phyloP scores from a whole-genome alignment of 768 basidiomycete species.

The Lepiota subincarnata region DNA sequence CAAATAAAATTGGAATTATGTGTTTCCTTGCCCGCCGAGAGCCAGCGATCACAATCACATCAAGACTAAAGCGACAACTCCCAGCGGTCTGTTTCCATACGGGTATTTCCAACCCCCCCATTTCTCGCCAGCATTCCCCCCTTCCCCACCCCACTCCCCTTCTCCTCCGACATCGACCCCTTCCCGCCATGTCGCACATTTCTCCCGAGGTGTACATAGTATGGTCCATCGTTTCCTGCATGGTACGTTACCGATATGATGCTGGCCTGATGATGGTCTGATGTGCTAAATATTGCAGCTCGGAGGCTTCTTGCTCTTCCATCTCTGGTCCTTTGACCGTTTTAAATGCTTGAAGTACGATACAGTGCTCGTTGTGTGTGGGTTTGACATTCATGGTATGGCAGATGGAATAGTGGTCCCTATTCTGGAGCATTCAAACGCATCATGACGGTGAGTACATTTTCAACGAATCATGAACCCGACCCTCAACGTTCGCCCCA shows the following conservation, averaged over 20 bases:
- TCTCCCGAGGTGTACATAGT: conserved; percentile 6
- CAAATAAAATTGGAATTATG: no score
- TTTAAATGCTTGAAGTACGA: conserved; percentile 69
- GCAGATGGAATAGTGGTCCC: conserved; percentile 66
- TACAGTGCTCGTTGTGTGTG: neutral
- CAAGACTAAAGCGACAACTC: neutral
- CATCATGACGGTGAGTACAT: conserved; percentile 69
- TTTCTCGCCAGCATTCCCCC: neutral
- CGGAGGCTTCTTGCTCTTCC: conserved; percentile 59
- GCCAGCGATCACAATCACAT: no score
- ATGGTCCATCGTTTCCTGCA: conserved; percentile 29
- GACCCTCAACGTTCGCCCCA: conserved; percentile 21
- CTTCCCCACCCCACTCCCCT: no score
- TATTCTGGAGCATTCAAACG: conserved; percentile 78
- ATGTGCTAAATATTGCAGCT: conserved; percentile 34
- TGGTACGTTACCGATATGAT: conserved; percentile 36
- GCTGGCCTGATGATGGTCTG: neutral
- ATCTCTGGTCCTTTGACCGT: conserved; percentile 77
- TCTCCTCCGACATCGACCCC: no score
- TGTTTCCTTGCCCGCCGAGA: no score
- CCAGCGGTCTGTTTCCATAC: neutral
- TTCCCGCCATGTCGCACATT: conserved; percentile 4
- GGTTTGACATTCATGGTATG: neutral
- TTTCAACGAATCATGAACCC: neutral
- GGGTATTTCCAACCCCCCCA: neutral